Evolutionary conservation across 164 flowering plant genomes (phyloP).

Genomic region (Aristolochia californica): DNA sequence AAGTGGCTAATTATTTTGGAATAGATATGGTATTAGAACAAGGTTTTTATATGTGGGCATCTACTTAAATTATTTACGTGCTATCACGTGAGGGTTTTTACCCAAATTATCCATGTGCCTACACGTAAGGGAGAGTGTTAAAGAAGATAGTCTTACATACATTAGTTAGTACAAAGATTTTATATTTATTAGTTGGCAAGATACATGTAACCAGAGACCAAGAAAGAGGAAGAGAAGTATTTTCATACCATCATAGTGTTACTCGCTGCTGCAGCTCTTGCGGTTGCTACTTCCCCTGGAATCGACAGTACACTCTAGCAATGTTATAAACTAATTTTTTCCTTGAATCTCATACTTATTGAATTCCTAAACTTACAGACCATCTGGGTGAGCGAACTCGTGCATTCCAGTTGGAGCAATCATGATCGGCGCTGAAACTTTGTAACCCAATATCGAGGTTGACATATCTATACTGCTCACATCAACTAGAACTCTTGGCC

Average conservation of each 20-base stretch:
- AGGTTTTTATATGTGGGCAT: no score
- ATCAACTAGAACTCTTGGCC: constrained; percentile 67
- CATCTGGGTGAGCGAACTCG: constrained; percentile 66
- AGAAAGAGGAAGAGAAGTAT: neutral
- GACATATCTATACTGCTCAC: constrained; percentile 60
- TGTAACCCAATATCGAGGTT: constrained; percentile 46
- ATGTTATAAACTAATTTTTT: neutral
- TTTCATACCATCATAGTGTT: constrained; percentile 59
- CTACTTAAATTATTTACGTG: no score
- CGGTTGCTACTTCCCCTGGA: constrained; percentile 76
- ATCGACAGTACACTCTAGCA: neutral
- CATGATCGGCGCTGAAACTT: constrained; percentile 59
- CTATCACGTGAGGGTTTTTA: no score
- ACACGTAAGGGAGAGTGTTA: no score
- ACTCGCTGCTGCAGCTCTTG: constrained; percentile 70
- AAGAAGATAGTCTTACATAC: no score
- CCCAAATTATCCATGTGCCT: no score
- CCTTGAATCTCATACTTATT: neutral
- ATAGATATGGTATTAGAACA: no score
- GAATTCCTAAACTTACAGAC: constrained; percentile 13
- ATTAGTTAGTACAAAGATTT: no score
- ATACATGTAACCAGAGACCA: neutral
- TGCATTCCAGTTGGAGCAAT: constrained; percentile 70
- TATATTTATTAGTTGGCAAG: no score
- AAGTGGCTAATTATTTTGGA: no score